phyloP scores from a whole-genome alignment of 2,329 filamentous ascomycete genomes.

The Metarhizium humberi region DNA sequence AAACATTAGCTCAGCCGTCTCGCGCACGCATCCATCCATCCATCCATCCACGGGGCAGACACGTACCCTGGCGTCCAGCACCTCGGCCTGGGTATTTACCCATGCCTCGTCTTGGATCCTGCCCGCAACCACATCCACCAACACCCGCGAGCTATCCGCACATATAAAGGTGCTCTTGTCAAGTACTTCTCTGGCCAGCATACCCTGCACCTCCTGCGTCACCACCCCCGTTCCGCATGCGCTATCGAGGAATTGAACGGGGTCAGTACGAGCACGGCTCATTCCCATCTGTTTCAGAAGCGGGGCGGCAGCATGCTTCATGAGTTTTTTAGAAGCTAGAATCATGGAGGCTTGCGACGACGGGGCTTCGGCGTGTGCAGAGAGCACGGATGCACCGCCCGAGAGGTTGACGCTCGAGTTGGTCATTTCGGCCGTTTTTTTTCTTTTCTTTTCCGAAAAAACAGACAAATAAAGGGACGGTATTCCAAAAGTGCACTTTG shows the following conservation, averaged over 20 bases:
- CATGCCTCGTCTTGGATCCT: too few relatives aligned
- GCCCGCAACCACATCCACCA: too few relatives aligned
- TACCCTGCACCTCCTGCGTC: conserved; percentile 32
- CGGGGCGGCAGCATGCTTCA: conserved; percentile 11
- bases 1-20: conserved; percentile 1
- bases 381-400: conserved; percentile 6
- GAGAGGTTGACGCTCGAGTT: background rate
- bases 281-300: conserved; percentile 18
- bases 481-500: too few relatives aligned
- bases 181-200: conserved; percentile 13
- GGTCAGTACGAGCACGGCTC: conserved; percentile 9
- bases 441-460: too few relatives aligned
- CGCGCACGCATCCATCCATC: too few relatives aligned
- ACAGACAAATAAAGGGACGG: too few relatives aligned
- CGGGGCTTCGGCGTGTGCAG: conserved; percentile 1
- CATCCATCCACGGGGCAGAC: too few relatives aligned
- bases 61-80: too few relatives aligned
- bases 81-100: too few relatives aligned
- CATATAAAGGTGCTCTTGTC: too few relatives aligned
- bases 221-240: conserved; percentile 41
- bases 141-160: too few relatives aligned
- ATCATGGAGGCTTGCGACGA: background rate
- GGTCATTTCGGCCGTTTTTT: background rate
- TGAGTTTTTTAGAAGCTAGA: conserved; percentile 8
- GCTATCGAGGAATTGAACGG: conserved; percentile 13